Evolutionary conservation across 306 rosid genomes (phyloP).

Genomic region (Spatholobus suberectus): DNA sequence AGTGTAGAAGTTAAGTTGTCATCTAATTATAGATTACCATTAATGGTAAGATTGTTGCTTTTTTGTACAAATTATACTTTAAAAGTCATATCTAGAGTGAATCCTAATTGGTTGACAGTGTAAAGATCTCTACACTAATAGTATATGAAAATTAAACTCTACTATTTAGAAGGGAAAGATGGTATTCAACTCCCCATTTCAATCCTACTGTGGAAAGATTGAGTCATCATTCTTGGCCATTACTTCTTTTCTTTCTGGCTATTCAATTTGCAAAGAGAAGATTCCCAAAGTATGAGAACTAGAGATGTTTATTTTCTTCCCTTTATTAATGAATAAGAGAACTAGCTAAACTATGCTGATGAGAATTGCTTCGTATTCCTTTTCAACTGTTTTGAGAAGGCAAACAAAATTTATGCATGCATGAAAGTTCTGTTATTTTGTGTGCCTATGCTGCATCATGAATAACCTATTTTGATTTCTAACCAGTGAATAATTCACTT

Average conservation of each 20-base stretch:
- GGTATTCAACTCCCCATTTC: not conserved
- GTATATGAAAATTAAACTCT: not conserved
- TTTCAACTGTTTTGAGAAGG: not conserved
- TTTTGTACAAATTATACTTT: too few relatives aligned
- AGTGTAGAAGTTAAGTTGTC: not conserved
- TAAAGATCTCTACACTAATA: too few relatives aligned
- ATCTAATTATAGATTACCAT: not conserved
- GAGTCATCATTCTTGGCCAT: not conserved
- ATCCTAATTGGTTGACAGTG: too few relatives aligned
- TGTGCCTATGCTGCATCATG: not conserved
- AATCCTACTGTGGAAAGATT: not conserved
- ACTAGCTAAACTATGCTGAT: not conserved
- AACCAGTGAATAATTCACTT: not conserved
- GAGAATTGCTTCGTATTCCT: not conserved
- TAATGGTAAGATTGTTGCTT: not conserved
- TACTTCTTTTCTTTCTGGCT: not conserved
- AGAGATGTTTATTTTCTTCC: not conserved
- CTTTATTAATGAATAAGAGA: conserved; percentile 9
- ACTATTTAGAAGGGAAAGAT: not conserved
- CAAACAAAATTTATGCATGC: not conserved
- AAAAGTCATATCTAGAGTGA: too few relatives aligned
- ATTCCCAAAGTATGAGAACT: not conserved
- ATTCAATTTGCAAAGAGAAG: not conserved
- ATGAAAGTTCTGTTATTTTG: not conserved
- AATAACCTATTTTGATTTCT: not conserved